Conservation (phyloP, 441 rosid genomes). For the Adansonia gregorii region DNA sequence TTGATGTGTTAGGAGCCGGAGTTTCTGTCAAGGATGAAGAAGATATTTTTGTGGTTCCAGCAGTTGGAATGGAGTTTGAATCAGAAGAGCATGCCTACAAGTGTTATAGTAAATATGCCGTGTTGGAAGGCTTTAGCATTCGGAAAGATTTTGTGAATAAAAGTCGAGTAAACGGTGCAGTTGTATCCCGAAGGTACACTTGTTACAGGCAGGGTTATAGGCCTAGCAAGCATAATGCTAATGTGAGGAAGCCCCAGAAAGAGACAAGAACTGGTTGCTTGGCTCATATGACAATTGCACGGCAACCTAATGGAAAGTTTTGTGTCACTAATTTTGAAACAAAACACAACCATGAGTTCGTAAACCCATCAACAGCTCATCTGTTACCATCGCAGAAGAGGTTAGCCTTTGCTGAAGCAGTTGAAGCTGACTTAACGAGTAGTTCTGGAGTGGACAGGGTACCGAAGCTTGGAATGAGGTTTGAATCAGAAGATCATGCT, state of each 20-base stretch:
- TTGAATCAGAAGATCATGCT: constrained; percentile 35
- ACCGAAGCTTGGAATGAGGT: constrained; percentile 41
- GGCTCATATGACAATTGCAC: constrained; percentile 46
- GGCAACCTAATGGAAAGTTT: constrained; percentile 40
- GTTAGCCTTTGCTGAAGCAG: constrained; percentile 37
- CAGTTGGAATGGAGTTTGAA: constrained; percentile 42
- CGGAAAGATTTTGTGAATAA: constrained; percentile 44
- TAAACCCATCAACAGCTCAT: constrained; percentile 31
- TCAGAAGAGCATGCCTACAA: constrained; percentile 39
- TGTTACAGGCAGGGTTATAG: constrained; percentile 44
- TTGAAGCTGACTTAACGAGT: constrained; percentile 39
- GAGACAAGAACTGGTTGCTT: constrained; percentile 47
- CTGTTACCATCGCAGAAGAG: constrained; percentile 43
- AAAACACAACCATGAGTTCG: constrained; percentile 41
- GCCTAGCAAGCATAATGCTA: constrained; percentile 26
- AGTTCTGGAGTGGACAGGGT: constrained; percentile 29
- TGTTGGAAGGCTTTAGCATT: constrained; percentile 42
- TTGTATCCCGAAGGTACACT: constrained; percentile 41
- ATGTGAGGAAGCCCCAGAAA: constrained; percentile 34
- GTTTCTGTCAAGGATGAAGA: constrained; percentile 29
- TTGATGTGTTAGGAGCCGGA: constrained; percentile 7
- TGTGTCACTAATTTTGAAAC: constrained; percentile 37
- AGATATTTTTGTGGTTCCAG: constrained; percentile 28
- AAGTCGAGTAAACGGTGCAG: constrained; percentile 36
- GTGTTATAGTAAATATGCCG: constrained; percentile 41